These are phyloP conservation scores for Colletotrichum sp. DNA, from an alignment of 2,329 filamentous ascomycete genomes.

Conservation along the genomic window DNA sequence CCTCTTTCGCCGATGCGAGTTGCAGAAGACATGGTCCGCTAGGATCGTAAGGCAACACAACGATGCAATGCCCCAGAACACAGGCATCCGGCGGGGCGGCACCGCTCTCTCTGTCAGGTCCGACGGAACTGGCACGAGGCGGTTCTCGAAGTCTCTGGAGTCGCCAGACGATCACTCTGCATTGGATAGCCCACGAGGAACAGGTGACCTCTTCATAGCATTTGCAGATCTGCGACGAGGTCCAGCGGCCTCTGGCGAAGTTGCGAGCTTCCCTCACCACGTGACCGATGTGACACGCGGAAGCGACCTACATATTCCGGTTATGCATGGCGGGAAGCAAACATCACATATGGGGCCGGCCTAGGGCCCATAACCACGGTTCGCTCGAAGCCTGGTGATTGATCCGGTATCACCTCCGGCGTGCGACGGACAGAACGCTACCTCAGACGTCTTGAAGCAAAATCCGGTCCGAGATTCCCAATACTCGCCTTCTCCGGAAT, in stretches of 20 bases:
- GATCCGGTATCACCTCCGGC: background rate
- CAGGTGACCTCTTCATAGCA: background rate
- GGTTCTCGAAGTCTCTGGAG: background rate
- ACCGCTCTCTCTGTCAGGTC: background rate
- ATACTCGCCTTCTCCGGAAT: background rate
- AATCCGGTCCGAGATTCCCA: background rate
- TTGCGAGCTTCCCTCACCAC: background rate
- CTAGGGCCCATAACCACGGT: background rate
- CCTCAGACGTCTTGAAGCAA: background rate
- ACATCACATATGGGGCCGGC: conserved; percentile 5
- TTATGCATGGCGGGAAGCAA: conserved; percentile 18
- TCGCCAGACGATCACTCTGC: background rate
- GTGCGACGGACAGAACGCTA: background rate
- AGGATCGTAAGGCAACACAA: background rate
- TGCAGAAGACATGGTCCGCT: background rate
- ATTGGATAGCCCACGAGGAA: background rate
- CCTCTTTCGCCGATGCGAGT: background rate
- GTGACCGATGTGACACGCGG: conserved; percentile 17
- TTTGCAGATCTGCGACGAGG: background rate
- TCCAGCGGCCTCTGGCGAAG: background rate
- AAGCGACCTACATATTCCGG: conserved; percentile 11
- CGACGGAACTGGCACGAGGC: background rate
- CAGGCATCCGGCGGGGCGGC: background rate
- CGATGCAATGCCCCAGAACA: background rate
- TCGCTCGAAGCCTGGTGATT: background rate